Evolutionary conservation across 2,329 filamentous ascomycete species (phyloP).

Genomic region (Diaporthe longicolla): DNA sequence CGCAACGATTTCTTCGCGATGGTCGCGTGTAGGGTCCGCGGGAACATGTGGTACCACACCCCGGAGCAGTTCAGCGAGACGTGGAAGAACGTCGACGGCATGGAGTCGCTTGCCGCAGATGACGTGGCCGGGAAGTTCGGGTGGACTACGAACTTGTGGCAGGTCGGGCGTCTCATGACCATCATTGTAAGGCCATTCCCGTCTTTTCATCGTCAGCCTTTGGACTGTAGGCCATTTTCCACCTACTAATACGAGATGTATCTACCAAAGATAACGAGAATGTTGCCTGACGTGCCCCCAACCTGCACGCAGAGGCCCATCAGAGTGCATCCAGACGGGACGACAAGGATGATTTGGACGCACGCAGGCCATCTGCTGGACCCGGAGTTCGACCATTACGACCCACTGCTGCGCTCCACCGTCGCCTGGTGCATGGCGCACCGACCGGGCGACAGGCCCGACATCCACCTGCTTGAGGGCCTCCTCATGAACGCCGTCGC

Average conservation of each 20-base stretch:
- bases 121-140: slow-evolving; percentile 18
- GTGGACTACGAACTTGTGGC: slow-evolving; percentile 35
- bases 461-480: neutral
- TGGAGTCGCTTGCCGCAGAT: neutral
- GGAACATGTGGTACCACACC: slow-evolving; percentile 23
- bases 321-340: neutral
- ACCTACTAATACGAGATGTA: neutral
- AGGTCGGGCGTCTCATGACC: slow-evolving; percentile 22
- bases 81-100: slow-evolving; percentile 6
- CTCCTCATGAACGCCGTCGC: neutral
- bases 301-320: neutral
- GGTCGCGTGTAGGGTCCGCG: neutral
- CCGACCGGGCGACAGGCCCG: neutral
- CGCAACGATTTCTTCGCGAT: neutral
- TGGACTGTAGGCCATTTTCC: rapidly evolving
- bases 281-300: slow-evolving; percentile 18
- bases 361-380: slow-evolving; percentile 10
- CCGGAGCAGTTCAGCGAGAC: slow-evolving; percentile 31
- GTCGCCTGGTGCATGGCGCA: slow-evolving; percentile 33
- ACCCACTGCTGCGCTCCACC: neutral
- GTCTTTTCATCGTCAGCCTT: neutral
- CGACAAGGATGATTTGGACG: neutral
- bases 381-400: slow-evolving; percentile 1
- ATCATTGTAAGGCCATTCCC: slow-evolving; percentile 9
- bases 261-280: slow-evolving; percentile 12